Base-by-base conservation (phyloP, 2,329 filamentous ascomycete species). In the Colletotrichum liriopes region DNA sequence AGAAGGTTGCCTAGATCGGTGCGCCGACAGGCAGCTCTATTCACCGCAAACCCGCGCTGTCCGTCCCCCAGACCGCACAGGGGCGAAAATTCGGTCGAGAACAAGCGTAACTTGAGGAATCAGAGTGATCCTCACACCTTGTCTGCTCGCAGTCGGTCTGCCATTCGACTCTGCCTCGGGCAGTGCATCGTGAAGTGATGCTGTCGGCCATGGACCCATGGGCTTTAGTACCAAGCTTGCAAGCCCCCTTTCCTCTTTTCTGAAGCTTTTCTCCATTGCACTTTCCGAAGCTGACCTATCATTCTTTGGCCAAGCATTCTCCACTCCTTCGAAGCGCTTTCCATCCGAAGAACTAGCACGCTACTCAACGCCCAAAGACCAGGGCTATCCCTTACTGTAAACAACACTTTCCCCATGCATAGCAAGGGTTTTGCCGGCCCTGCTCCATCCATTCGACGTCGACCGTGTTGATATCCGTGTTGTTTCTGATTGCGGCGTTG, bases 361-460 rank as follows among this genome's bases (percentile, higher is more conserved):
- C n/a, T n/a, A 9, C 8, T 9, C 45, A 26, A 45, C n/a, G 45
- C 14, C 32, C 45, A 5, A 12, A 20, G 9, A 23, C 43, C 45
- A 8, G 32, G 45, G 32, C 29, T 26, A 51, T 41, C 32, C 59
- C 35, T 52, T 20, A 2, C n/a, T 14, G 3, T 23, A 16, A 52
- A 51, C 32, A 18, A 29, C 45, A 63, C 32, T n/a, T 41, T 29
- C 5, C 18, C 16, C 47, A 18, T 51, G 18, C 23, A 7, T n/a
- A 8, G 11, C 45, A 52, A 51, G 9, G 32, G 35, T 6, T 14
- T 14, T 6, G 23, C 11, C 14, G 23, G 60, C 60, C 60, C 47
- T 63, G 45, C 16, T 52, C 32, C 26, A 29, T 12, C 32, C 45
- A 23, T 63, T 63, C 60, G 60, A 41, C 35, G n/a, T 63, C 45